phyloP scores from a whole-genome alignment of 768 basidiomycete species.

The Calvatia gigantea region DNA sequence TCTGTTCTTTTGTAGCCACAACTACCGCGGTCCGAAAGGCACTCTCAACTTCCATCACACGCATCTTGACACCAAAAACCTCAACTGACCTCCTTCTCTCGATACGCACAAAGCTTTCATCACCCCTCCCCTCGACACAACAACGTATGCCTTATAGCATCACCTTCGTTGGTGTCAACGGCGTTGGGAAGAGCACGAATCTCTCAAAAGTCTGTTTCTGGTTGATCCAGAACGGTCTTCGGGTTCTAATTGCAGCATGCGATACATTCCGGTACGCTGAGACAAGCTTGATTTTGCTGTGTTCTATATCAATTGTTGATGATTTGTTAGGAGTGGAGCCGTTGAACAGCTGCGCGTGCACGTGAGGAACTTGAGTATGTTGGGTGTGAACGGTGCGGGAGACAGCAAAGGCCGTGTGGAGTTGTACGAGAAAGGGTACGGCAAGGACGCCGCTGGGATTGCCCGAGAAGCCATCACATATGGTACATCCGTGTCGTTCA shows the following conservation, averaged over 20 bases:
- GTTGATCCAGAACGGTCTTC: slow-evolving; percentile 92
- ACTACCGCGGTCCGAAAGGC: slow-evolving; percentile 81
- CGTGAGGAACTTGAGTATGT: slow-evolving; percentile 88
- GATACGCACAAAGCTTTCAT: slow-evolving; percentile 83
- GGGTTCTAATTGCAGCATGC: slow-evolving; percentile 96
- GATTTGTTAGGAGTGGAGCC: slow-evolving; percentile 72
- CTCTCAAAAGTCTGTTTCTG: slow-evolving; percentile 98
- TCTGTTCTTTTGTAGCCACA: slow-evolving; percentile 49
- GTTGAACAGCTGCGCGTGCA: slow-evolving; percentile 98
- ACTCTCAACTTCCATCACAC: slow-evolving; percentile 81
- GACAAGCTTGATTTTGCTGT: background rate
- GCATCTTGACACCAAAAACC: slow-evolving; percentile 93
- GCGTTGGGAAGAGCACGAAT: slow-evolving; percentile 98
- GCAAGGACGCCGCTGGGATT: slow-evolving; percentile 98
- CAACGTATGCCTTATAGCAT: slow-evolving; percentile 87
- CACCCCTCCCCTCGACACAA: slow-evolving; percentile 68
- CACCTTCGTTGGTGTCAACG: slow-evolving; percentile 97
- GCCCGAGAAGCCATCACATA: slow-evolving; percentile 92
- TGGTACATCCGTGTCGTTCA: slow-evolving; percentile 81
- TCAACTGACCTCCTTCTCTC: slow-evolving; percentile 95
- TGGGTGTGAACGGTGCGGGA: slow-evolving; percentile 64
- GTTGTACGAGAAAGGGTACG: slow-evolving; percentile 94
- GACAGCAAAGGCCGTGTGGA: slow-evolving; percentile 81
- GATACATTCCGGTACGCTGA: slow-evolving; percentile 84
- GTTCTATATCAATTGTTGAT: background rate